Evolutionary conservation across 2,329 filamentous ascomycete genomes (phyloP), one percentile per base, ranked within the genome.

Genomic region (Sclerotinia borealis): DNA sequence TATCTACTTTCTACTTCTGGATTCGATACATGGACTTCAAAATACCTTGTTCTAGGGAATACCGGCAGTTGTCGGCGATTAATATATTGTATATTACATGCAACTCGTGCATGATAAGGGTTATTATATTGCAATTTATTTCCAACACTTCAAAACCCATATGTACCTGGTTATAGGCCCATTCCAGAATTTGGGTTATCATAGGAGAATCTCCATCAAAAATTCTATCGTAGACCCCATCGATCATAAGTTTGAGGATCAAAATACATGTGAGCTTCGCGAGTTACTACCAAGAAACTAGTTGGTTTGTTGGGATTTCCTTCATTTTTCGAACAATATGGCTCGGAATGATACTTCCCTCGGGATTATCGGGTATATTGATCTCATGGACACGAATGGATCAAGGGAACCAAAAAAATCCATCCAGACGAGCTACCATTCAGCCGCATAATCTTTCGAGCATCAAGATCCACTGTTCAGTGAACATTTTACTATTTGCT

Each of bases 81-180:
- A 66, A 67, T 66, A 41, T 66, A 58, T 56, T 54, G 37, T 56
- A 61, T 49, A 58, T 58, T 56, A 41, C 27, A 62, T 52, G 37
- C 22, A 48, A 52, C 10, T 62, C 43, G 58, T 56, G 59, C 59
- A 59, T 59, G 59, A 55, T 62, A 52, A 63, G 50, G 54, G 36
- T 64, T 58, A 56, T 54, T 56, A 62, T 48, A 63, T 45, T 56
- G 51, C 49, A 63, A 56, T 60, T 37, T 67, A 63, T 47, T 45
- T 63, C 55, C 60, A 59, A 52, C 39, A 50, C 63, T 59, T 47
- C 47, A 37, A 61, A 61, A 39, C 29, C 34, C 55, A 59, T 49
- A 60, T 61, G 65, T 64, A 63, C 65, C 65, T 68, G 61, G 63
- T 61, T 63, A 37, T 63, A 48, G 29, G 22, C 34, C 17, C 22